Percentiles rank a stretch among this genome's conserved stretches.
Conservation (phyloP, 768 basidiomycete species). For the Amanita inopinata region DNA sequence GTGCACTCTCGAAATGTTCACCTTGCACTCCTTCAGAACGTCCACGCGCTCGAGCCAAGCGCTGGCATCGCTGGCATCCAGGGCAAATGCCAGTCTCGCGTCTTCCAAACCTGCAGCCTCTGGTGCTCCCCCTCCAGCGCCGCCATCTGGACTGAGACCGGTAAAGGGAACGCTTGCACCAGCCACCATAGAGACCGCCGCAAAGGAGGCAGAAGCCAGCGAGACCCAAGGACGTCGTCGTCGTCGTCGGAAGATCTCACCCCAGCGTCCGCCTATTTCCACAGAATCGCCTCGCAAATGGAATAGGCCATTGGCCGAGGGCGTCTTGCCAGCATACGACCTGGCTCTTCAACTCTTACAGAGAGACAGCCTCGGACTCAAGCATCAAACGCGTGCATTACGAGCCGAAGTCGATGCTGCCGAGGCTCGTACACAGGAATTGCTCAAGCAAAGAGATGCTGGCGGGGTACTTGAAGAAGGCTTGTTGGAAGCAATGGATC, state of each 20-base stretch:
- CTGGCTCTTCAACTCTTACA: conserved; percentile 66
- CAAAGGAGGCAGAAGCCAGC: conserved; percentile 5
- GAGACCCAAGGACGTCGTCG: conserved; percentile 20
- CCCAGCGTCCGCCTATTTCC: conserved; percentile 42
- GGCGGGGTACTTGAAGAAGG: conserved; percentile 19
- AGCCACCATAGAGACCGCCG: conserved; percentile 5
- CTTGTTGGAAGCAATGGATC: conserved; percentile 22
- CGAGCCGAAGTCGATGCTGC: conserved; percentile 19
- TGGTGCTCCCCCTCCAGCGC: conserved; percentile 10
- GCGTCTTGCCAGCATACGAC: conserved; percentile 75
- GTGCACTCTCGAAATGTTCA: conserved; percentile 2
- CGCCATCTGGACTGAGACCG: conserved; percentile 2
- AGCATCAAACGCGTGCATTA: conserved; percentile 33
- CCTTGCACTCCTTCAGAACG: conserved; percentile 22
- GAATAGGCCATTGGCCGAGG: conserved; percentile 51
- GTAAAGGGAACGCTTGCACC: conserved; percentile 1
- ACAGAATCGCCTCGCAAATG: conserved; percentile 46
- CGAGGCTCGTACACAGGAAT: conserved; percentile 16
- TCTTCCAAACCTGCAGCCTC: conserved; percentile 6
- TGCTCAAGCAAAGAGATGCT: conserved; percentile 16
- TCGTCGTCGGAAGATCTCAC: conserved; percentile 20
- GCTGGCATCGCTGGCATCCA: conserved; percentile 11
- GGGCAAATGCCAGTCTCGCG: conserved; percentile 18
- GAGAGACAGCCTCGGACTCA: conserved; percentile 45
- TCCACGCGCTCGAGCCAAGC: conserved; percentile 12